Conservation (phyloP, 2,329 filamentous ascomycete genomes). For the Colletotrichum sansevieriae region DNA sequence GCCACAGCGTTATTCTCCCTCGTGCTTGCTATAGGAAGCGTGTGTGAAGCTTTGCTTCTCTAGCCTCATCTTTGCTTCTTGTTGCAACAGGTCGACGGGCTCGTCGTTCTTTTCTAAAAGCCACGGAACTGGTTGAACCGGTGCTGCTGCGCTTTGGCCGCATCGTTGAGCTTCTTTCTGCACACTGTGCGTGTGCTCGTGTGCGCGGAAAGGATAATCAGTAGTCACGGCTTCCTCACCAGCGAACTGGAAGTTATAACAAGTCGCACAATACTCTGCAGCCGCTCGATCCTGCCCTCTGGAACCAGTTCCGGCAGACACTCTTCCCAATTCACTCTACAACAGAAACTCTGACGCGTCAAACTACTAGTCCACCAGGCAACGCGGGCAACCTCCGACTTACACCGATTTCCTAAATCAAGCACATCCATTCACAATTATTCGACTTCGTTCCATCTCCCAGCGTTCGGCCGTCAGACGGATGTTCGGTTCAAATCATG, state of each 20-base stretch:
- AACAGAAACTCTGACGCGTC: neutral
- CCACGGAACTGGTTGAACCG: neutral
- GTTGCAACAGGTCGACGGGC: neutral
- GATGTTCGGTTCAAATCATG: conserved; percentile 1
- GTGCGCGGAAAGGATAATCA: too few species aligned
- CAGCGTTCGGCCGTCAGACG: conserved; percentile 8
- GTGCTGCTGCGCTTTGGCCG: neutral
- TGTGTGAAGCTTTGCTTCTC: too few species aligned
- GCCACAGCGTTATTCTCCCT: too few species aligned
- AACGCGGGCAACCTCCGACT: conserved; percentile 2
- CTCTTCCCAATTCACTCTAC: neutral
- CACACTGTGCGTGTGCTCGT: too few species aligned
- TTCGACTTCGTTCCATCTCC: conserved; percentile 23
- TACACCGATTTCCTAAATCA: conserved; percentile 4
- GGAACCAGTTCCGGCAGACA: neutral
- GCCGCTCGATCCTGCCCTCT: neutral
- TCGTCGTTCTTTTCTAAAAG: neutral
- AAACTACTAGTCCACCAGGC: conserved; percentile 8
- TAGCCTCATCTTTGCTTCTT: neutral
- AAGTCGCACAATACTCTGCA: neutral
- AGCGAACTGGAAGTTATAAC: neutral
- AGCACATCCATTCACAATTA: neutral
- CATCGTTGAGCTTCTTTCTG: too few species aligned
- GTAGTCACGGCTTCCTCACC: too few species aligned
- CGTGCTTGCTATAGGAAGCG: too few species aligned